These are phyloP conservation scores for Aegilops umbellulata DNA, from an alignment of 176 grass and related monocot species.

Conservation along the genomic window DNA sequence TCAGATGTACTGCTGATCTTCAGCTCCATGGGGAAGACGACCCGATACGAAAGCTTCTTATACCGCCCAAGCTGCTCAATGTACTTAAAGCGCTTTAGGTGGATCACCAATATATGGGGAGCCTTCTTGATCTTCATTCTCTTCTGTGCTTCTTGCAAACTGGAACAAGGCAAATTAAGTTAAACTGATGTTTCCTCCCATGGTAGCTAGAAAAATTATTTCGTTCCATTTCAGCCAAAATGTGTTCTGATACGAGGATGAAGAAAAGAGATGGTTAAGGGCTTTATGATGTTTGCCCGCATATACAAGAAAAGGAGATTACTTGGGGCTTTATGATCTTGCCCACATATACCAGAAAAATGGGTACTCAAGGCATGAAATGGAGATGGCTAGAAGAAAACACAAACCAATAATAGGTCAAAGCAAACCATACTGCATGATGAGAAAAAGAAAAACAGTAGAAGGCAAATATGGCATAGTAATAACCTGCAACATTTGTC, in stretches of 20 bases:
- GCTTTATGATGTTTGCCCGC: neutral
- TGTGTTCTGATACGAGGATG: neutral
- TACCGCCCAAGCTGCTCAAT: slow-evolving; percentile 91
- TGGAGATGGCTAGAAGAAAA: slow-evolving; percentile 17
- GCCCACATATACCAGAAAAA: neutral
- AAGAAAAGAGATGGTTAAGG: neutral
- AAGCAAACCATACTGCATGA: slow-evolving; percentile 3
- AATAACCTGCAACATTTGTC: slow-evolving; percentile 93
- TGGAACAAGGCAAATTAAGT: slow-evolving; percentile 39
- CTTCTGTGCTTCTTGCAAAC: slow-evolving; percentile 97
- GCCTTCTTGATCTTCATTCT: slow-evolving; percentile 99
- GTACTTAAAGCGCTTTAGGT: slow-evolving; percentile 94
- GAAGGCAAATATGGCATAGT: slow-evolving; percentile 8
- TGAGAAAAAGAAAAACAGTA: neutral
- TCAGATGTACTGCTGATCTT: slow-evolving; percentile 80
- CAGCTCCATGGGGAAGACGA: slow-evolving; percentile 94
- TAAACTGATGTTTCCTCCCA: slow-evolving; percentile 3
- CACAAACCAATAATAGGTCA: slow-evolving; percentile 11
- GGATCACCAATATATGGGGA: slow-evolving; percentile 89
- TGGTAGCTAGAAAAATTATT: neutral
- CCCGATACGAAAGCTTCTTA: slow-evolving; percentile 97
- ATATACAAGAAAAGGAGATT: slow-evolving; percentile 1
- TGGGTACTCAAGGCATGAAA: neutral
- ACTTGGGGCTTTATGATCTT: neutral
- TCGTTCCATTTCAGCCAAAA: slow-evolving; percentile 12